Evolutionary conservation across 805 yeast genomes (phyloP).

Genomic region (Candida quercuum): DNA sequence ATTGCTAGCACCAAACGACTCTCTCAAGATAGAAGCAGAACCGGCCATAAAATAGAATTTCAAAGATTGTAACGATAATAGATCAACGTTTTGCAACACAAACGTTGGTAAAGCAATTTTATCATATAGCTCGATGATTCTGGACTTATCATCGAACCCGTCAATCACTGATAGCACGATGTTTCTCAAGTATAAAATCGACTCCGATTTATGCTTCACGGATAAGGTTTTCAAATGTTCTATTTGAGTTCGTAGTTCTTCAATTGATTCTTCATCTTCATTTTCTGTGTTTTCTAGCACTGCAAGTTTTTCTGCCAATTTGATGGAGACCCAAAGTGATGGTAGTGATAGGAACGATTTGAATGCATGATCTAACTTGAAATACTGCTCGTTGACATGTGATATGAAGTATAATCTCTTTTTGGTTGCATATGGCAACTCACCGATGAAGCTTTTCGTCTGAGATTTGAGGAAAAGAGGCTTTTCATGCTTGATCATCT

Average conservation of each 20-base stretch:
- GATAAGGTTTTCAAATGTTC: conserved; percentile 2
- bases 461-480: conserved; percentile 10
- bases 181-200: conserved; percentile 8
- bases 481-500: conserved; percentile 10
- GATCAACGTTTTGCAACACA: conserved; percentile 14
- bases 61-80: conserved; percentile 5
- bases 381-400: conserved; percentile 9
- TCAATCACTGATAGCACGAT: conserved; percentile 9
- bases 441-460: conserved; percentile 7
- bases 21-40: conserved; percentile 11
- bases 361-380: conserved; percentile 5
- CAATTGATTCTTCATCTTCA: conserved; percentile 2
- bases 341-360: conserved; percentile 6
- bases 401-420: conserved; percentile 9
- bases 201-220: conserved; percentile 4
- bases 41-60: conserved; percentile 15
- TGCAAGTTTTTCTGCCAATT: conserved; percentile 11
- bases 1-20: conserved; percentile 8
- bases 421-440: conserved; percentile 3
- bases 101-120: conserved; percentile 10
- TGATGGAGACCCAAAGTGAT: conserved; percentile 14
- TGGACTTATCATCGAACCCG: conserved; percentile 7
- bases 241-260: conserved; percentile 1
- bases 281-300: no score
- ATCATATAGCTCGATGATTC: conserved; percentile 4